phyloP scores from a whole-genome alignment of 176 grass and related monocot species.

The Canna indica region DNA sequence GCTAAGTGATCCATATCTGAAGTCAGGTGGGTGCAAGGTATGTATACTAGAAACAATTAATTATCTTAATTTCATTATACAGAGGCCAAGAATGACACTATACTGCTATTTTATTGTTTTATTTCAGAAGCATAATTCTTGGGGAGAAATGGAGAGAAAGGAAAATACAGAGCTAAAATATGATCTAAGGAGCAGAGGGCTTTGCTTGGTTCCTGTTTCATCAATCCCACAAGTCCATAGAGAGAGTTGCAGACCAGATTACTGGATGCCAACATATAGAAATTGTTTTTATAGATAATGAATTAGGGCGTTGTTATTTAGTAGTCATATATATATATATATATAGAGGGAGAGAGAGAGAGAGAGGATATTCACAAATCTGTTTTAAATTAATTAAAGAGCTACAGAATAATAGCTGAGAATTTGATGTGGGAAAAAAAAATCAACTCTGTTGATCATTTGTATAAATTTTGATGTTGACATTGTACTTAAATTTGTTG shows the following conservation, averaged over 20 bases:
- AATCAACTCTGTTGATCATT: no score
- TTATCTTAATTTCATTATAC: not conserved
- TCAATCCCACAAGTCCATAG: slow-evolving; percentile 8
- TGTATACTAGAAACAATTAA: not conserved
- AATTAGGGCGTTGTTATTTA: no score
- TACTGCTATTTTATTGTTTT: no score
- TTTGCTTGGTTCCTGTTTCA: slow-evolving; percentile 15
- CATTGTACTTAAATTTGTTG: no score
- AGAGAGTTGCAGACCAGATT: slow-evolving; percentile 5
- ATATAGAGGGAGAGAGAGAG: no score
- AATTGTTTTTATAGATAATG: slow-evolving; percentile 6
- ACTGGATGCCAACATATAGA: slow-evolving; percentile 14
- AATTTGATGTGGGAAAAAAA: no score
- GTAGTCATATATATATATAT: no score
- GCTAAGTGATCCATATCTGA: slow-evolving; percentile 5
- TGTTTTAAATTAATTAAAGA: no score
- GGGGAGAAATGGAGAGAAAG: slow-evolving; percentile 5
- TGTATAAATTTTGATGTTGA: no score
- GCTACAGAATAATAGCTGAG: no score
- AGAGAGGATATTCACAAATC: no score
- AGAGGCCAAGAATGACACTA: not conserved
- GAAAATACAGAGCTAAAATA: not conserved
- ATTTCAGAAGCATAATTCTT: slow-evolving; percentile 6
- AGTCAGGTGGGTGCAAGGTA: slow-evolving; percentile 3
- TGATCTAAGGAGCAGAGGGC: slow-evolving; percentile 6